Base-by-base conservation (phyloP, 2,329 filamentous ascomycete genomes). In the Neonectria ditissima region DNA sequence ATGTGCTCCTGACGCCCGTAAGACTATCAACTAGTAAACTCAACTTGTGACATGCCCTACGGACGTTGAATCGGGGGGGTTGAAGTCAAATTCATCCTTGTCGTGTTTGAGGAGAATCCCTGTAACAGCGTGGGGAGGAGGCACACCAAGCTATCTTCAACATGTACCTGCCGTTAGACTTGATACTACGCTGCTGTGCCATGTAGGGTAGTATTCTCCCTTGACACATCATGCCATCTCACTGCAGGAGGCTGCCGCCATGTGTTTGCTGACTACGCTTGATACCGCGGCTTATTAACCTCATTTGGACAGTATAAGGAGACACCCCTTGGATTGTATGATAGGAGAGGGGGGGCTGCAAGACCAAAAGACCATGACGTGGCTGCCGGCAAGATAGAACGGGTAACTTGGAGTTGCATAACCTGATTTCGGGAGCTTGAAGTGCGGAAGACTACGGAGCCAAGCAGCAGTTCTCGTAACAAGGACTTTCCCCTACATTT, bases 121-220 rank as follows among this genome's bases (percentile, higher is more conserved):
- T 44, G 41, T 44, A 22, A 44, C 41, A 44, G 41, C 41, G 41
- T 44, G 18, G 41, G 41, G 41, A 22, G 41, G 41, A 44, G 41
- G 41, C 41, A 44, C 41, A 44, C 41, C 22, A 18, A 44, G 41
- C 41, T 44, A 22, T 44, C 18, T 44, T 44, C 41, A 44, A 44
- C 18, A n/a, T n/a, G n/a, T n/a, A 44, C 41, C 18, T 44, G 41
- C 41, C 22, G 8, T 18, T 44, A 44, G 18, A 22, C 41, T 44
- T 44, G 41, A 44, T 44, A 18, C 41, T 44, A 44, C 41, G 41
- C 22, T 44, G 5, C 41, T 44, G 41, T 44, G 41, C 18, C 41
- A 44, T 22, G 41, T 22, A 22, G 18, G 41, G 41, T 22, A 44
- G 41, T 44, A 22, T 44, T 11, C 41, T 44, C 41, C 41, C 41